Evolutionary conservation across 768 basidiomycete genomes (phyloP).

Genomic region (Hygrocybe coccinea): DNA sequence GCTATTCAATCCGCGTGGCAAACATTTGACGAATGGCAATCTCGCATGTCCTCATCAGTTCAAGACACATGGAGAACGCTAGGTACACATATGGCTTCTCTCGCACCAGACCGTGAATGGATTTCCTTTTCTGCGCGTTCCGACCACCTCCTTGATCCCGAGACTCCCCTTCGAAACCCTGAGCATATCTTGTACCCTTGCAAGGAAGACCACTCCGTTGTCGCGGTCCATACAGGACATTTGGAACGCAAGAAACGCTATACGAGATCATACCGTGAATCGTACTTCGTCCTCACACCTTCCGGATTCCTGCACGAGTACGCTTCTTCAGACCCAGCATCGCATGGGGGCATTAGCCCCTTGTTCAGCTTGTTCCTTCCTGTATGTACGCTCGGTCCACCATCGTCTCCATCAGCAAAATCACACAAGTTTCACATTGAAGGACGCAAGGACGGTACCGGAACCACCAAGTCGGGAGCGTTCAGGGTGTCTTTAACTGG

Average conservation of each 20-base stretch:
- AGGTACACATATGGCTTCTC: conserved; percentile 66
- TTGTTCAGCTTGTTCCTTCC: conserved; percentile 88
- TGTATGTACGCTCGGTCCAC: conserved; percentile 91
- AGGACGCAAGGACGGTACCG: conserved; percentile 76
- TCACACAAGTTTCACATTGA: conserved; percentile 98
- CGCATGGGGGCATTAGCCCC: conserved; percentile 49
- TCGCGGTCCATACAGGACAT: conserved; percentile 82
- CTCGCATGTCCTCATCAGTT: conserved; percentile 68
- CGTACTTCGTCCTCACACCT: conserved; percentile 89
- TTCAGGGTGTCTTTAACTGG: conserved; percentile 36
- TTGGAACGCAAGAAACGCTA: conserved; percentile 95
- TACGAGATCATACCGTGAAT: conserved; percentile 79
- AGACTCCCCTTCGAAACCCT: conserved; percentile 86
- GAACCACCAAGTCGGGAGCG: conserved; percentile 56
- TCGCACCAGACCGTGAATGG: conserved; percentile 91
- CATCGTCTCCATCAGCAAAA: conserved; percentile 58
- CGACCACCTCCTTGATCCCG: conserved; percentile 94
- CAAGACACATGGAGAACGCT: conserved; percentile 73
- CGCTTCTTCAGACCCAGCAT: conserved; percentile 64
- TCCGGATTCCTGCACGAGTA: conserved; percentile 97
- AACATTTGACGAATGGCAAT: conserved; percentile 92
- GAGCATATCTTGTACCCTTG: conserved; percentile 77
- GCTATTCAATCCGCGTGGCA: conserved; percentile 95
- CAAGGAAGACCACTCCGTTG: conserved; percentile 83
- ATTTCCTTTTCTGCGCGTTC: conserved; percentile 88